Conservation (phyloP, 331 rosid genomes). For the Cydonia oblonga region DNA sequence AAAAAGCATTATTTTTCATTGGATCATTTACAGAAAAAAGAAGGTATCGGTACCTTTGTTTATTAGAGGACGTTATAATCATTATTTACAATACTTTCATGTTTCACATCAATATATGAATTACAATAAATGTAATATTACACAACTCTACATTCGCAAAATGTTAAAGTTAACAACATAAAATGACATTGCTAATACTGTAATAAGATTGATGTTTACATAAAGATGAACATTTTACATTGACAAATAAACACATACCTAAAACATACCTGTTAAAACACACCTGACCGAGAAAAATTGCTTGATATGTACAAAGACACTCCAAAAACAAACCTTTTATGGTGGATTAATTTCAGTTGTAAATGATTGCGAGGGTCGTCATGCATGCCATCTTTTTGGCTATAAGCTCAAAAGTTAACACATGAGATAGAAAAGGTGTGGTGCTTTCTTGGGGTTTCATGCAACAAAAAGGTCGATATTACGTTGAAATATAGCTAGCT, state of each 20-base stretch:
- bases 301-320: background rate
- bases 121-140: background rate
- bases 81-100: background rate
- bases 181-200: background rate
- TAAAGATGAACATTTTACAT: too few species aligned
- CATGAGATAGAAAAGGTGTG: too few species aligned
- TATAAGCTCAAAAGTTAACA: too few species aligned
- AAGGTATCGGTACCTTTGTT: background rate
- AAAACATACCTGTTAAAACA: too few species aligned
- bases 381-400: background rate
- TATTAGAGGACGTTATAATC: background rate
- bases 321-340: background rate
- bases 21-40: background rate
- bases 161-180: background rate
- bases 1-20: background rate
- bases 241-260: too few species aligned
- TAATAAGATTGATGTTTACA: background rate
- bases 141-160: background rate
- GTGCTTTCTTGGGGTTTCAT: too few species aligned
- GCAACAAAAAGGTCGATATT: too few species aligned
- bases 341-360: background rate
- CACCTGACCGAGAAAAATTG: background rate
- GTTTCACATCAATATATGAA: background rate
- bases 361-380: background rate
- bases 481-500: background rate